Evolutionary conservation across 192 early-diverging fungal species (phyloP), one percentile per base, ranked within the genome.

Genomic region (Funneliformis mosseae): DNA sequence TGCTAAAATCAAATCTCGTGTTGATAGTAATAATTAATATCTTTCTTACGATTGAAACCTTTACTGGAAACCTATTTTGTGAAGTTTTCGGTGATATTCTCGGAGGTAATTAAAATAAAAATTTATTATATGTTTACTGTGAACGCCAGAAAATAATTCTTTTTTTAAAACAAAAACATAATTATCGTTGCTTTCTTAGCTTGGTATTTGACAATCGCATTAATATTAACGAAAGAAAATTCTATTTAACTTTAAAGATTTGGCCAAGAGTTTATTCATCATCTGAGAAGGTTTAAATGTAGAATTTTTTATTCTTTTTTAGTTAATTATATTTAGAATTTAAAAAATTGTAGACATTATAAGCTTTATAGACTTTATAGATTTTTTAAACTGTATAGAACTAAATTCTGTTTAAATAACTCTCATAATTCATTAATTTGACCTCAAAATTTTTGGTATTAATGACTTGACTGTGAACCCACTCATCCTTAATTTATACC

Each of bases 121-220:
- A 0, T 9, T 25, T 4, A 10, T 25, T n/a, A 63, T 23, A 4
- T n/a, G n/a, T n/a, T 63, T 63, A 63, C 25, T 62, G 23, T 62
- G n/a, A 11, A 64, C n/a, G n/a, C n/a, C n/a, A n/a, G n/a, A n/a
- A n/a, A 64, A n/a, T n/a, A n/a, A 63, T 63, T 25, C 2, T 9
- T 64, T 27, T 28, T 27, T 64, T 64, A 25, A 63, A 25, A 5
- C 5, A 27, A 12, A n/a, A n/a, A n/a, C n/a, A n/a, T 11, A 66
- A 78, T 94, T 45, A 83, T 93, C 73, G 90, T 93, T n/a, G 89
- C 93, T 14, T 66, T 92, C 21, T 86, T 91, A 76, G 93, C 91
- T 63, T 95, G 91, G 92, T 95, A 95, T 80, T 90, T 88, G 81
- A 88, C 91, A 23, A 88, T 90, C 0, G 87, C 89, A n/a, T 87